Percentiles rank a stretch among this genome's conserved stretches.
Conservation (phyloP, 1,284 basidiomycete genomes). For the Trichosporon sp. region DNA sequence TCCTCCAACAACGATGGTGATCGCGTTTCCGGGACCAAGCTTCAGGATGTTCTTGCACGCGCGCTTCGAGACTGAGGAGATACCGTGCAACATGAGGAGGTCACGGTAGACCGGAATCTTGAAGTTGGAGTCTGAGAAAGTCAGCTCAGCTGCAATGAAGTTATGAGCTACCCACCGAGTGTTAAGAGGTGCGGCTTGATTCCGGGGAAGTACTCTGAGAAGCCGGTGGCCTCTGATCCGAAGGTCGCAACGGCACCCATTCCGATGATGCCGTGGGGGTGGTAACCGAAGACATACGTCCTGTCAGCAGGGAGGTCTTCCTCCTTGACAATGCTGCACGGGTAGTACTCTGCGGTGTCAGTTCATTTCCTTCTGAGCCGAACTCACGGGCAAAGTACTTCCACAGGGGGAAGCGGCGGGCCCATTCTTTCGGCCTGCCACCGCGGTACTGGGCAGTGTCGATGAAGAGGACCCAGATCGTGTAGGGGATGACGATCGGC, state of each 20-base stretch:
- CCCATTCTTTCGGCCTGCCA: constrained; percentile 71
- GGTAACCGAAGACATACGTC: constrained; percentile 94
- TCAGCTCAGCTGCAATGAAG: not conserved
- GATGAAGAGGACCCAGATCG: constrained; percentile 68
- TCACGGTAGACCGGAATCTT: constrained; percentile 90
- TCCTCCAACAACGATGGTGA: constrained; percentile 94
- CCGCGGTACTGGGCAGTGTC: constrained; percentile 75
- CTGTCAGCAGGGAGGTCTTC: constrained; percentile 83
- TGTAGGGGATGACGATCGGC: constrained; percentile 77
- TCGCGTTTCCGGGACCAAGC: constrained; percentile 63
- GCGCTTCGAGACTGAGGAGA: constrained; percentile 84
- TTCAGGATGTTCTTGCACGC: constrained; percentile 86
- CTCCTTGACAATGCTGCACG: constrained; percentile 59
- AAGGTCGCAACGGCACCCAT: constrained; percentile 88
- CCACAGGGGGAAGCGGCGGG: constrained; percentile 69
- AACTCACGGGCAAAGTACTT: constrained; percentile 51
- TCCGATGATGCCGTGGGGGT: constrained; percentile 93
- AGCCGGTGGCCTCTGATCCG: constrained; percentile 91
- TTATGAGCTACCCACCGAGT: constrained; percentile 50
- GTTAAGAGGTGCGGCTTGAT: constrained; percentile 91
- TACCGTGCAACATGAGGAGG: constrained; percentile 73
- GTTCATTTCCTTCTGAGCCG: not conserved
- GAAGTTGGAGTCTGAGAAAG: constrained; percentile 66
- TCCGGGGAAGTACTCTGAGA: constrained; percentile 83
- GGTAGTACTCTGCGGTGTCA: constrained; percentile 76